phyloP scores from a whole-genome alignment of 1,139 yeast genomes.

The Yamadazyma buinensis region DNA sequence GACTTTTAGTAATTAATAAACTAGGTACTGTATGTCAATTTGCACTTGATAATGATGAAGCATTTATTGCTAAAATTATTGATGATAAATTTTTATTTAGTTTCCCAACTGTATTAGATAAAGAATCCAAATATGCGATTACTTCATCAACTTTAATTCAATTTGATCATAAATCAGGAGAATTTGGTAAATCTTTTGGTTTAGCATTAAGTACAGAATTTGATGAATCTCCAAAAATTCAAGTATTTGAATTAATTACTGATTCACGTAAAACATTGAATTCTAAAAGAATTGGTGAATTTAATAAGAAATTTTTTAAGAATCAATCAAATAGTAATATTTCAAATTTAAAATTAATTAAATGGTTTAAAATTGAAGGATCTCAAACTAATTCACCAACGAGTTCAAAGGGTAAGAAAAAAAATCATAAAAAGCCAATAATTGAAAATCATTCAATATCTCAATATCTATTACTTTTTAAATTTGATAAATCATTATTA shows the following conservation, averaged over 20 bases:
- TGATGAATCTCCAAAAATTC: slow-evolving; percentile 11
- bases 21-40: slow-evolving; percentile 11
- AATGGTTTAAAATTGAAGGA: slow-evolving; percentile 16
- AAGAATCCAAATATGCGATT: slow-evolving; percentile 5
- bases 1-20: slow-evolving; percentile 11
- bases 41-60: slow-evolving; percentile 12
- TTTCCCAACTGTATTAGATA: neutral
- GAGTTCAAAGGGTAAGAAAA: too few species aligned
- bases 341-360: slow-evolving; percentile 13
- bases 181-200: slow-evolving; percentile 13
- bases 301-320: slow-evolving; percentile 17
- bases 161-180: slow-evolving; percentile 13
- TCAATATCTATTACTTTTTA: slow-evolving; percentile 13
- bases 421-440: too few species aligned
- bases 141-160: slow-evolving; percentile 13
- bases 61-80: slow-evolving; percentile 6
- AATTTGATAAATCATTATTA: slow-evolving; percentile 12
- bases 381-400: slow-evolving; percentile 3
- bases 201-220: slow-evolving; percentile 12
- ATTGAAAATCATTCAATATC: too few species aligned
- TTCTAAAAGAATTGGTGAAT: slow-evolving; percentile 17
- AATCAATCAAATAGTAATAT: slow-evolving; percentile 7
- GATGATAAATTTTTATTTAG: neutral
- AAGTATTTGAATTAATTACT: slow-evolving; percentile 14
- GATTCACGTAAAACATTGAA: slow-evolving; percentile 9